Evolutionary conservation across 768 basidiomycete species (phyloP), one percentile per base, ranked within the genome.

Genomic region (Boletus rex-veris): DNA sequence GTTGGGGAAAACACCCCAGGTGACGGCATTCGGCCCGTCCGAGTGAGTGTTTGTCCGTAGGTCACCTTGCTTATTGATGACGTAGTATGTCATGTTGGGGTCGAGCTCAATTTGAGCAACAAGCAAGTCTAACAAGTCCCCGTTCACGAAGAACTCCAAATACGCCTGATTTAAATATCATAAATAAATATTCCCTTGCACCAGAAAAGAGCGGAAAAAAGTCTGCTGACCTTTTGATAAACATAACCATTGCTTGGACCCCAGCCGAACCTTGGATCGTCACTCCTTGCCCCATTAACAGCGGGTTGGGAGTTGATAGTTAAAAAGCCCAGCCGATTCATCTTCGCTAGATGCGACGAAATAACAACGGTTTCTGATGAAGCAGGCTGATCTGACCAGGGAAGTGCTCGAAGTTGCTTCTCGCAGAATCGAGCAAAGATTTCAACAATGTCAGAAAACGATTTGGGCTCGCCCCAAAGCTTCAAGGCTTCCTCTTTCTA

Each of bases 261-360:
- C 95, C 95, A 98, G 14, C 95, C 95, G 65, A 90, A 88, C 6
- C 83, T 76, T 58, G 85, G 83, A 71, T 98, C 88, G 50, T 91
- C 86, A 64, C 92, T 95, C 57, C 79, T 75, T 9, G 80, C 89
- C 44, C 93, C 94, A 64, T 96, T 91, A 30, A 98, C 94, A 3
- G 93, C 94, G 10, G 95, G 95, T 69, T 98, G 95, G 21, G 92
- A 94, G 72, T 98, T 98, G 75, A 98, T 98, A 2, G 93, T 98
- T 61, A 98, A 72, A 78, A 95, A 99, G 3, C 97, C 97, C 16
- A 91, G 74, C 48, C 85, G 80, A 70, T 98, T 99, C 77, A 98
- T 84, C 68, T 82, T 81, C 36, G 90, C 82, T 5, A 99, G 80
- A 58, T 89, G 82, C 40, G 78, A 72, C 9, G 90, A 74, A 64